phyloP scores from a whole-genome alignment of 75 land plant genomes.

The Picea sitchensis region DNA sequence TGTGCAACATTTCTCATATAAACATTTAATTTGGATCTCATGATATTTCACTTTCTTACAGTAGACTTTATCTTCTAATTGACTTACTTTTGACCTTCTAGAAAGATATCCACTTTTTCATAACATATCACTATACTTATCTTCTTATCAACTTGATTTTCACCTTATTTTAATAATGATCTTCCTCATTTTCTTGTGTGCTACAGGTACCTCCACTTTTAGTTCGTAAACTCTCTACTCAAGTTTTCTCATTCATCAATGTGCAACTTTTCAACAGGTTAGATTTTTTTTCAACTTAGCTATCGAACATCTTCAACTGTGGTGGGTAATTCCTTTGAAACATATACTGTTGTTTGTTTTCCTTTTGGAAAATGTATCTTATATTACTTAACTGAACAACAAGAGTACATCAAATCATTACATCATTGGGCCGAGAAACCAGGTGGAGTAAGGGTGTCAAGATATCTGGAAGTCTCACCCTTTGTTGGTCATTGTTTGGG shows the following conservation, averaged over 20 bases:
- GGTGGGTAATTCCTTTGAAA: not conserved
- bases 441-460: no score
- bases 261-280: slow-evolving; percentile 42
- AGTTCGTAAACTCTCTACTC: slow-evolving; percentile 26
- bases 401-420: no score
- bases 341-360: not conserved
- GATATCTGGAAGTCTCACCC: no score
- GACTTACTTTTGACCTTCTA: no score
- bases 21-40: not conserved
- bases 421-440: no score
- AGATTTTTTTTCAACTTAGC: not conserved
- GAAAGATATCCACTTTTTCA: not conserved
- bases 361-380: not conserved
- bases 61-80: not conserved
- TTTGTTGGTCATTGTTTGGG: not conserved
- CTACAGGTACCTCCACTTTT: slow-evolving; percentile 33
- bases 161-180: not conserved
- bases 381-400: no score
- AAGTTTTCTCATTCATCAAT: slow-evolving; percentile 34
- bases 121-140: not conserved
- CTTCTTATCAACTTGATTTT: not conserved
- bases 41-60: not conserved
- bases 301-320: not conserved
- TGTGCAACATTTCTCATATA: not conserved
- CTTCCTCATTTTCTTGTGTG: not conserved